Evolutionary conservation across 306 rosid genomes (phyloP).

Genomic region (Fagus crenata): DNA sequence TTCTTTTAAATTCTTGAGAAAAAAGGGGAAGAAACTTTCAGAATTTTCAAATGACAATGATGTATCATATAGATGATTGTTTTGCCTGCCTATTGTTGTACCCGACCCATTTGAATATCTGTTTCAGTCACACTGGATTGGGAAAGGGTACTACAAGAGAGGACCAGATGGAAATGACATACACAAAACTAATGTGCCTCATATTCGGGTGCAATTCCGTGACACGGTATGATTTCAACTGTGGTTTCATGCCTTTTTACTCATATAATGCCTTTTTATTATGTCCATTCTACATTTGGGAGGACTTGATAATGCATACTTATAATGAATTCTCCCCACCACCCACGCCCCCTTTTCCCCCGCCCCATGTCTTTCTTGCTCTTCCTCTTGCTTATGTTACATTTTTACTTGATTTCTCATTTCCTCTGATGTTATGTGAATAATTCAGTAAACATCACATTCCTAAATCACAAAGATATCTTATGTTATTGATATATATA

Average conservation of each 20-base stretch:
- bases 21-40: background rate
- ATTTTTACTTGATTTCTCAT: too few species aligned
- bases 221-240: conserved; percentile 56
- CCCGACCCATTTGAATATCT: conserved; percentile 23
- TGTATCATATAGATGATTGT: conserved; percentile 1
- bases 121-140: conserved; percentile 91
- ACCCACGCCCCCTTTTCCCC: background rate
- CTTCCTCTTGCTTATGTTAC: too few species aligned
- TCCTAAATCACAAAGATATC: background rate
- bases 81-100: background rate
- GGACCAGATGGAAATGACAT: conserved; percentile 97
- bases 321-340: background rate
- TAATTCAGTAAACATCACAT: too few species aligned
- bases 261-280: background rate
- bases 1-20: background rate
- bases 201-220: conserved; percentile 90
- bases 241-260: background rate
- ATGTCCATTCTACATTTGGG: background rate
- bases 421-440: background rate
- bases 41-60: background rate
- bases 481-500: background rate
- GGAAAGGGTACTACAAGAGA: conserved; percentile 78
- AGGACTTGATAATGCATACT: background rate
- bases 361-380: background rate
- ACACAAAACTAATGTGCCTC: conserved; percentile 94